Evolutionary conservation across 345 rosid genomes (phyloP).

Genomic region (Hibiscus trionum): DNA sequence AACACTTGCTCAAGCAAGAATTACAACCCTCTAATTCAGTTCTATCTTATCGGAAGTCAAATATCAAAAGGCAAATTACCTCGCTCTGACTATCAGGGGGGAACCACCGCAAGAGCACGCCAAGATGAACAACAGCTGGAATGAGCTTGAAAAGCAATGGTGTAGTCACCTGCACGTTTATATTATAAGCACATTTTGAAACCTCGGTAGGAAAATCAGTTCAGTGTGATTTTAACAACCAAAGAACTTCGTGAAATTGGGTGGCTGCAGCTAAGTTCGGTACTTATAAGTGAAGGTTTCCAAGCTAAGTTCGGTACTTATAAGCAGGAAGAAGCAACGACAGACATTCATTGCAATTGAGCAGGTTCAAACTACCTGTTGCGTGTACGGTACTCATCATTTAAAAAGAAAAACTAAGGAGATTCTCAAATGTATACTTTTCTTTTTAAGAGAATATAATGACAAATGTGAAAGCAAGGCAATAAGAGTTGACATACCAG

Average conservation of each 20-base stretch:
- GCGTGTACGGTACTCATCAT: background rate
- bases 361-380: background rate
- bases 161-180: slow-evolving; percentile 67
- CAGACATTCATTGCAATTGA: background rate
- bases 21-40: background rate
- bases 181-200: slow-evolving; percentile 2
- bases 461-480: background rate
- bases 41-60: background rate
- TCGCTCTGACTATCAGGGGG: slow-evolving; percentile 63
- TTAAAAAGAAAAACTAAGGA: background rate
- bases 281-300: background rate
- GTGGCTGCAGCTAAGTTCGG: background rate
- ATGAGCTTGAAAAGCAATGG: slow-evolving; percentile 92
- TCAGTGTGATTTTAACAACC: background rate
- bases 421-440: background rate
- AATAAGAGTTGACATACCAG: slow-evolving; percentile 24
- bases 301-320: background rate
- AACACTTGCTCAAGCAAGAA: slow-evolving; percentile 14
- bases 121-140: slow-evolving; percentile 89
- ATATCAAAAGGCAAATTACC: slow-evolving; percentile 34
- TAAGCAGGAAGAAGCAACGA: background rate
- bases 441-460: background rate
- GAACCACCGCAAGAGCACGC: slow-evolving; percentile 87
- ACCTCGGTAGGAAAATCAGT: background rate
- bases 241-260: background rate